Conservation (phyloP, 768 basidiomycete species). For the Boletus fagicola region DNA sequence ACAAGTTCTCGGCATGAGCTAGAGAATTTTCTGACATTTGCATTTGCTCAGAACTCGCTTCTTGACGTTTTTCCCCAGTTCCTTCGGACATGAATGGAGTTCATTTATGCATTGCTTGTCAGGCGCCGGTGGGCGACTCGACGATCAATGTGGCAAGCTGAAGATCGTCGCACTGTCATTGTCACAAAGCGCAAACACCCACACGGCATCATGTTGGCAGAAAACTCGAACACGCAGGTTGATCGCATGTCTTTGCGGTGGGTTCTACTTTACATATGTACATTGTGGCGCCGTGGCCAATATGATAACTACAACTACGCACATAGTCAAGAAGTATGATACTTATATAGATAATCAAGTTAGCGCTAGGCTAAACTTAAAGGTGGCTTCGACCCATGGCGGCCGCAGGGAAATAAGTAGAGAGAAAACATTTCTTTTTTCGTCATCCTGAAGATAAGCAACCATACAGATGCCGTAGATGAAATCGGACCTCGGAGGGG, state of each 20-base stretch:
- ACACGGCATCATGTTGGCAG: not conserved
- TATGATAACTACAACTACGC: constrained; percentile 2
- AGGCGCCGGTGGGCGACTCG: constrained; percentile 8
- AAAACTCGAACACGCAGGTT: not conserved
- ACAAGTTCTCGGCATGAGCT: not conserved
- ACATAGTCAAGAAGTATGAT: constrained; percentile 22
- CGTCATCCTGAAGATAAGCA: constrained; percentile 1
- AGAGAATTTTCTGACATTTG: not conserved
- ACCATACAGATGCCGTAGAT: constrained; percentile 4
- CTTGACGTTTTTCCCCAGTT: constrained; percentile 14
- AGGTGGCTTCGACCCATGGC: constrained; percentile 7
- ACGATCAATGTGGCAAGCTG: constrained; percentile 16
- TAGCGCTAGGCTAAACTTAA: constrained; percentile 21
- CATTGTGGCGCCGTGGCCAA: constrained; percentile 9
- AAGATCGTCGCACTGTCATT: constrained; percentile 15
- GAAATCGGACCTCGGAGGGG: constrained; percentile 7
- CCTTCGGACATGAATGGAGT: constrained; percentile 24
- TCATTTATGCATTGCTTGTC: constrained; percentile 11
- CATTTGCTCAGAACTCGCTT: not conserved
- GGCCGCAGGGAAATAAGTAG: constrained; percentile 15
- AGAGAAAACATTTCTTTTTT: constrained; percentile 8
- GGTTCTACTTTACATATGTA: constrained; percentile 20
- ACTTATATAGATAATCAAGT: constrained; percentile 20
- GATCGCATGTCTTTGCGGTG: not conserved
- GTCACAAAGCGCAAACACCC: constrained; percentile 2